Conservation (phyloP, 179 eudicot species). For the Patellifolia procumbens region DNA sequence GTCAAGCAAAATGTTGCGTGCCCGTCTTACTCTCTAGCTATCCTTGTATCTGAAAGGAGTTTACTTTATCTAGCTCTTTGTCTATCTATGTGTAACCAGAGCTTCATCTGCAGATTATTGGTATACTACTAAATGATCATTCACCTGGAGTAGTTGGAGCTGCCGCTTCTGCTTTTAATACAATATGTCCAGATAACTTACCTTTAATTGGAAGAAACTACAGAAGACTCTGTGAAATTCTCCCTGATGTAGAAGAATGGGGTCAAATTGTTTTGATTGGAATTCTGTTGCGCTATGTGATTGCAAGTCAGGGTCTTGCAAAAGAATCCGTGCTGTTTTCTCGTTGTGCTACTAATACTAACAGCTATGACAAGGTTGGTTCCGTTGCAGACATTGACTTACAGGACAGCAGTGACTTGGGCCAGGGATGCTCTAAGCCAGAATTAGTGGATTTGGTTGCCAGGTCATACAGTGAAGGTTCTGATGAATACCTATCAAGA, state of each 20-base stretch:
- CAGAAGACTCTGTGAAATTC: constrained; percentile 71
- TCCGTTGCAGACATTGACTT: constrained; percentile 30
- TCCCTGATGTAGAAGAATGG: constrained; percentile 98
- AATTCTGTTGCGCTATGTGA: constrained; percentile 78
- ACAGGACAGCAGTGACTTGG: constrained; percentile 35
- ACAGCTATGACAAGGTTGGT: constrained; percentile 37
- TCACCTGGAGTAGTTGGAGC: constrained; percentile 98
- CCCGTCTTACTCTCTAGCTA: neutral
- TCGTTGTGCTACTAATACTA: constrained; percentile 37
- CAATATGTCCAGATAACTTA: constrained; percentile 88
- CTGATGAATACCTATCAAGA: constrained; percentile 82
- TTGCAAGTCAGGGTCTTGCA: constrained; percentile 92
- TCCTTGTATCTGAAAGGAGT: neutral
- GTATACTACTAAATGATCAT: constrained; percentile 76
- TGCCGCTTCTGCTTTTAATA: constrained; percentile 91
- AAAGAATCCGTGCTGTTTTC: constrained; percentile 76
- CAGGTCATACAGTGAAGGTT: constrained; percentile 88
- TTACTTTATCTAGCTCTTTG: neutral
- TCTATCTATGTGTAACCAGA: neutral
- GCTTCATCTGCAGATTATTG: constrained; percentile 66
- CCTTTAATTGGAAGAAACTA: constrained; percentile 72
- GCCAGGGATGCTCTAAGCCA: constrained; percentile 34
- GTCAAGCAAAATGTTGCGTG: neutral
- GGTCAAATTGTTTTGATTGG: constrained; percentile 89
- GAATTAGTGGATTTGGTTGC: constrained; percentile 55